phyloP scores from a whole-genome alignment of 352 stramenopile genomes.

The Globisporangium apiculatum region DNA sequence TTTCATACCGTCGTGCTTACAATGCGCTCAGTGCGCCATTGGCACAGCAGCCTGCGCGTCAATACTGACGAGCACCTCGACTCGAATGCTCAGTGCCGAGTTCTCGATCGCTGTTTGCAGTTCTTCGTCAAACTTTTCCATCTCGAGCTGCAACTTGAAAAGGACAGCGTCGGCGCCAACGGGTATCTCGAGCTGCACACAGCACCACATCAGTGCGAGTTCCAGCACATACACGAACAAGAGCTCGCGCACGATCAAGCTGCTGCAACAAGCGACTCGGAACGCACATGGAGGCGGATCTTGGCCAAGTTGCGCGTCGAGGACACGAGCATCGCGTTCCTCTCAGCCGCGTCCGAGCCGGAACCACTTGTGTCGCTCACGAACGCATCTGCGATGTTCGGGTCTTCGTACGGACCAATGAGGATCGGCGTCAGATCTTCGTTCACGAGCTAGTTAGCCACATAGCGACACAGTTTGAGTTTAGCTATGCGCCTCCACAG shows the following conservation, averaged over 20 bases:
- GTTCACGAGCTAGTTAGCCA: constrained; percentile 24
- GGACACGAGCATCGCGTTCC: constrained; percentile 52
- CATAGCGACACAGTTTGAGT: neutral
- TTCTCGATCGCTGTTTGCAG: constrained; percentile 51
- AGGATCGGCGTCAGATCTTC: constrained; percentile 55
- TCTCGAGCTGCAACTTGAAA: constrained; percentile 52
- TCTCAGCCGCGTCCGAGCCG: constrained; percentile 10
- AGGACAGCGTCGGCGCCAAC: constrained; percentile 13
- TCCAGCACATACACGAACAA: neutral
- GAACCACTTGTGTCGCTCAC: constrained; percentile 21
- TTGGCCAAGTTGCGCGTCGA: constrained; percentile 43
- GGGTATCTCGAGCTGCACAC: constrained; percentile 13
- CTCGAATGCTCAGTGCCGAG: constrained; percentile 30
- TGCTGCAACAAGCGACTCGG: no score
- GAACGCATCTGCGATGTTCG: constrained; percentile 69
- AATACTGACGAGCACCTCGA: constrained; percentile 42
- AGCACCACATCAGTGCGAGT: neutral
- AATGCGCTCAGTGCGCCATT: neutral
- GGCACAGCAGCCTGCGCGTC: neutral
- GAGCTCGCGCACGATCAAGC: neutral
- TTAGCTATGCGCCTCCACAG: no score
- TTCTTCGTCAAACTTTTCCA: constrained; percentile 57
- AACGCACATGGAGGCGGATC: constrained; percentile 38
- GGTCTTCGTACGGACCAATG: constrained; percentile 77
- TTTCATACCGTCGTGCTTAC: neutral